Conservation (phyloP, 495 filamentous ascomycete species). For the Aspergillus incahuasiensis region DNA sequence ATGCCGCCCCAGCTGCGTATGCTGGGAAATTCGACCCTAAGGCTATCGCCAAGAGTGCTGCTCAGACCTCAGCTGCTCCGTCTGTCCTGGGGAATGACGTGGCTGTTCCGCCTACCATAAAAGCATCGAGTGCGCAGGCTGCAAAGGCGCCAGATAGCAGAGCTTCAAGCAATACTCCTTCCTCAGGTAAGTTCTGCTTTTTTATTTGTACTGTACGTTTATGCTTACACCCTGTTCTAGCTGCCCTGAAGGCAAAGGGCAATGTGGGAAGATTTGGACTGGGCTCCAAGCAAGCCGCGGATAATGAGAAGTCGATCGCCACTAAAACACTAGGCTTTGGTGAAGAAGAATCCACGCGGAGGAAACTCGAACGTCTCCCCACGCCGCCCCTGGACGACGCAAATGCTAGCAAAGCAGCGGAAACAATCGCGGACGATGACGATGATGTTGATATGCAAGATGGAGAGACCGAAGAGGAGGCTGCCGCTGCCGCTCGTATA, state of each 20-base stretch:
- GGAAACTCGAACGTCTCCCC: slow-evolving; percentile 83
- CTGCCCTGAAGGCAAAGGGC: slow-evolving; percentile 52
- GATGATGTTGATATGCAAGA: slow-evolving; percentile 73
- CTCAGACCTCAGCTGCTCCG: slow-evolving; percentile 36
- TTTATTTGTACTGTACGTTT: not conserved
- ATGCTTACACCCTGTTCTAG: slow-evolving; percentile 18
- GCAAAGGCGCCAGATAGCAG: slow-evolving; percentile 50
- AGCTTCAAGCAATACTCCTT: slow-evolving; percentile 43
- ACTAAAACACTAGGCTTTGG: slow-evolving; percentile 78
- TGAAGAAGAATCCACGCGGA: slow-evolving; percentile 79
- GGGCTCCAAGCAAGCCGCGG: slow-evolving; percentile 55
- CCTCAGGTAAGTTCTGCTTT: slow-evolving; percentile 31
- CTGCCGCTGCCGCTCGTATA: slow-evolving; percentile 75
- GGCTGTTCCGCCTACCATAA: slow-evolving; percentile 53
- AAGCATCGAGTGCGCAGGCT: slow-evolving; percentile 39
- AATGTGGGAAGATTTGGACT: slow-evolving; percentile 85
- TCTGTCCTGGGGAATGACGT: slow-evolving; percentile 58
- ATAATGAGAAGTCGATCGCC: slow-evolving; percentile 60
- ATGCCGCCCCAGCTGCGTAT: slow-evolving; percentile 51
- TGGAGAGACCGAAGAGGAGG: slow-evolving; percentile 80
- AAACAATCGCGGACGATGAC: slow-evolving; percentile 55
- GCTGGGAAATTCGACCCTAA: slow-evolving; percentile 87
- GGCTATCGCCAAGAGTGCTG: slow-evolving; percentile 70
- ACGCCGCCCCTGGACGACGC: slow-evolving; percentile 61
- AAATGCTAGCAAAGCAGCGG: slow-evolving; percentile 56